A percentile compares a stretch with the other conserved stretches of the same genome.
Conservation (phyloP, 345 rosid genomes). For the Eucalyptus paniculata region DNA sequence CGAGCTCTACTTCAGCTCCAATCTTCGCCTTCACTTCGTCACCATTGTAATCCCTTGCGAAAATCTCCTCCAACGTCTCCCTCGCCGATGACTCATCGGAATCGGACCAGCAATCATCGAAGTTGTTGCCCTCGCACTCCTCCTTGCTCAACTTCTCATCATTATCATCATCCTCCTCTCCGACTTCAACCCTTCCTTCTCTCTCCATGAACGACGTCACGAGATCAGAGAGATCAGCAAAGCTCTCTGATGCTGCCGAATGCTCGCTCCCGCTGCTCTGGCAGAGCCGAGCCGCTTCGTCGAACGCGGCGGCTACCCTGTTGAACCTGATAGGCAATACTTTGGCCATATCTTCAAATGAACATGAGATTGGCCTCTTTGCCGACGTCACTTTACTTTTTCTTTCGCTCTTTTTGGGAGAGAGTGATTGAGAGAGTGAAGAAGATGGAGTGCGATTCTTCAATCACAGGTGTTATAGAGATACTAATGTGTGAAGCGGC, state of each 20-base stretch:
- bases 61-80: neutral
- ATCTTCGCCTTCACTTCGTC: conserved; percentile 12
- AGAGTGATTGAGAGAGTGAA: neutral
- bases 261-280: conserved; percentile 82
- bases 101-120: neutral
- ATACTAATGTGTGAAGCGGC: neutral
- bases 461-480: neutral
- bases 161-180: neutral
- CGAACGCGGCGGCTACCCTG: conserved; percentile 16
- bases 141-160: neutral
- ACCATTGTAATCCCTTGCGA: neutral
- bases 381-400: neutral
- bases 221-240: conserved; percentile 54
- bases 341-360: neutral
- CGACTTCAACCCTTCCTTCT: conserved; percentile 3
- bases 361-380: neutral
- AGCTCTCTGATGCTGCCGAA: conserved; percentile 9
- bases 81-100: neutral
- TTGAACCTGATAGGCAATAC: neutral
- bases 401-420: neutral
- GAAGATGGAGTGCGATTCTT: neutral
- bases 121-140: neutral
- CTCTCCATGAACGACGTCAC: conserved; percentile 64
- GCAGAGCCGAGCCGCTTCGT: conserved; percentile 17
- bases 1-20: conserved; percentile 5